phyloP scores from a whole-genome alignment of 345 rosid species.

The Rhodamnia argentea region DNA sequence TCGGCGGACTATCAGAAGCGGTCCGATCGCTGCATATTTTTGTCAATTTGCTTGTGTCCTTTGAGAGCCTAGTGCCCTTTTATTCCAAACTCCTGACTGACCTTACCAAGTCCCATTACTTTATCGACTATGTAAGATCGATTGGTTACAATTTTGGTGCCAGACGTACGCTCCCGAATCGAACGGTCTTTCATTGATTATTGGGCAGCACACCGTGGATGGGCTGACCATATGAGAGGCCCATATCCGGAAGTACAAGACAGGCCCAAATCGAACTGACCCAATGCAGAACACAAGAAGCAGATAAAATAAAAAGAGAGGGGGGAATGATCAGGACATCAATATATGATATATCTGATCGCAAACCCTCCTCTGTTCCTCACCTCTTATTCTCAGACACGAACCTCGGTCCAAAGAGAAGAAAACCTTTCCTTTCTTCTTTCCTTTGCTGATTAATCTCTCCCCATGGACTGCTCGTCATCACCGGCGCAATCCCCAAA shows the following conservation, averaged over 20 bases:
- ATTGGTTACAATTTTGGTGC: no score
- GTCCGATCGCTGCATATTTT: no score
- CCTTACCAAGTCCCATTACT: no score
- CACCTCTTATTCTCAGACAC: background rate
- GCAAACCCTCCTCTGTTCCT: background rate
- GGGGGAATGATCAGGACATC: background rate
- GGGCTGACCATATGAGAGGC: background rate
- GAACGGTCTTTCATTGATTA: no score
- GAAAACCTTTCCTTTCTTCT: background rate
- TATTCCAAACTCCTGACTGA: no score
- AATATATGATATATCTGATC: background rate
- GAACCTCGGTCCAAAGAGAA: background rate
- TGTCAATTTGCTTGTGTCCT: no score
- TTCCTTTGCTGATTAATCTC: background rate
- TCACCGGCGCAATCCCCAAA: background rate
- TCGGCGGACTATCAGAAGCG: no score
- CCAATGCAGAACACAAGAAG: background rate
- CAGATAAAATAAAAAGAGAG: background rate
- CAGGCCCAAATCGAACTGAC: background rate
- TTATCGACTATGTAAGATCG: no score
- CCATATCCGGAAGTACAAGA: background rate
- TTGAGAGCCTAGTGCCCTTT: no score
- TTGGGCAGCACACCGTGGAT: background rate
- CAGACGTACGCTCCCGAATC: no score
- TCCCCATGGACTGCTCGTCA: background rate